Evolutionary conservation across 164 flowering plant species (phyloP).

Genomic region (Berberis thunbergii): DNA sequence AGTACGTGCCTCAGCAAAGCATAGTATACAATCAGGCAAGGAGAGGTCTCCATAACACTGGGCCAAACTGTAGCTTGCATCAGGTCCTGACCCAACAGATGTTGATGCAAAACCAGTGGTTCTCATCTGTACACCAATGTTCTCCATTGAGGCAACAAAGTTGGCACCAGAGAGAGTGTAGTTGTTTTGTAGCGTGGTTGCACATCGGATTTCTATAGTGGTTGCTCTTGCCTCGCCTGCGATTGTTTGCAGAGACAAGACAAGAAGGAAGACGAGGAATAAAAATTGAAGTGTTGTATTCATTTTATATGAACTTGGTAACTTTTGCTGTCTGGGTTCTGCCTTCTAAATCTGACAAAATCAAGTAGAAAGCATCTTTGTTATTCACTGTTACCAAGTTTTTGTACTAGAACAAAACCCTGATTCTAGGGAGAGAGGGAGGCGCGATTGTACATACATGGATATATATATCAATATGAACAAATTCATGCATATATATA

Average conservation of each 20-base stretch:
- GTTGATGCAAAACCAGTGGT: slow-evolving; percentile 48
- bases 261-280: slow-evolving; percentile 13
- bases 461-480: too few relatives aligned
- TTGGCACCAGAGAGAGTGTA: slow-evolving; percentile 44
- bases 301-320: slow-evolving; percentile 11
- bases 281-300: slow-evolving; percentile 6
- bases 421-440: too few relatives aligned
- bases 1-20: slow-evolving; percentile 69
- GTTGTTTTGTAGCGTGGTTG: slow-evolving; percentile 42
- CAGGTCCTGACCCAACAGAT: slow-evolving; percentile 43
- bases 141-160: slow-evolving; percentile 66
- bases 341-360: slow-evolving; percentile 1
- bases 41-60: slow-evolving; percentile 92
- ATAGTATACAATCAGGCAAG: slow-evolving; percentile 49
- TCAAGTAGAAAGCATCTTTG: background rate
- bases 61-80: slow-evolving; percentile 53
- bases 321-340: slow-evolving; percentile 1
- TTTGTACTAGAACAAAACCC: too few relatives aligned
- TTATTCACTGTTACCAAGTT: too few relatives aligned
- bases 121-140: slow-evolving; percentile 50
- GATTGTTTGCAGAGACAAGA: slow-evolving; percentile 13
- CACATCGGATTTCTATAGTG: slow-evolving; percentile 33
- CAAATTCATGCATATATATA: too few relatives aligned
- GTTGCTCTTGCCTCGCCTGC: slow-evolving; percentile 58
- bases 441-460: too few relatives aligned